Conservation (phyloP, 2,329 filamentous ascomycete genomes). For the Neonectria coccinea region DNA sequence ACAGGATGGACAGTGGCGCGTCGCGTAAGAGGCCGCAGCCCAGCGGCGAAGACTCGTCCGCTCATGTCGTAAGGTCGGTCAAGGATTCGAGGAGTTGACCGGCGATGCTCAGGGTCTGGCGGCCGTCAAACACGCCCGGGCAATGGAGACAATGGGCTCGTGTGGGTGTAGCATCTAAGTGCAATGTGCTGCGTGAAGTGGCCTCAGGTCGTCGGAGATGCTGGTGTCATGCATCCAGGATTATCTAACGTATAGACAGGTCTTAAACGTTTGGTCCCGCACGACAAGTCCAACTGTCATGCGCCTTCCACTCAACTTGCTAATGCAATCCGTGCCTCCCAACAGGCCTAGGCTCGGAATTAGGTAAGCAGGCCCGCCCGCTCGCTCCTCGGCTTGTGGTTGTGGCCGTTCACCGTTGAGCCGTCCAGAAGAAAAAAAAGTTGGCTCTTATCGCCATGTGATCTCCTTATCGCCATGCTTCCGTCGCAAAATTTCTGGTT, state of each 20-base stretch:
- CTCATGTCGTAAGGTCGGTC: conserved; percentile 48
- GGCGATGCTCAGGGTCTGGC: conserved; percentile 37
- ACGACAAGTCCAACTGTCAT: conserved; percentile 34
- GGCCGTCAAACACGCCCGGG: conserved; percentile 42
- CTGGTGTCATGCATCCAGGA: conserved; percentile 41
- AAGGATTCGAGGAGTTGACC: conserved; percentile 31
- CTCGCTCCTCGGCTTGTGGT: not conserved
- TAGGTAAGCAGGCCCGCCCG: conserved; percentile 35
- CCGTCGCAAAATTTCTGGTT: conserved; percentile 52
- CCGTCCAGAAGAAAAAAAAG: not conserved
- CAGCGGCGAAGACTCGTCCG: conserved; percentile 69
- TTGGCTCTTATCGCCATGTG: conserved; percentile 51
- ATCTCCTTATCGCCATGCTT: conserved; percentile 43
- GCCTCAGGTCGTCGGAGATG: conserved; percentile 25
- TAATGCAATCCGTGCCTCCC: conserved; percentile 33
- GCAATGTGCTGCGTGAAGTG: conserved; percentile 33
- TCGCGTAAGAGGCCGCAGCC: conserved; percentile 75
- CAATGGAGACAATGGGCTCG: conserved; percentile 34
- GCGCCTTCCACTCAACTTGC: conserved; percentile 23
- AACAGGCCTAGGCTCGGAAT: conserved; percentile 23
- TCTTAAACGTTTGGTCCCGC: conserved; percentile 28
- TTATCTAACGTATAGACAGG: conserved; percentile 20
- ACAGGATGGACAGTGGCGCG: conserved; percentile 66
- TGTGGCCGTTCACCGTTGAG: not conserved
- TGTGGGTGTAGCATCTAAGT: conserved; percentile 37